Evolutionary conservation across 2,329 filamentous ascomycete species (phyloP).

Genomic region (Diaporthe longicolla): DNA sequence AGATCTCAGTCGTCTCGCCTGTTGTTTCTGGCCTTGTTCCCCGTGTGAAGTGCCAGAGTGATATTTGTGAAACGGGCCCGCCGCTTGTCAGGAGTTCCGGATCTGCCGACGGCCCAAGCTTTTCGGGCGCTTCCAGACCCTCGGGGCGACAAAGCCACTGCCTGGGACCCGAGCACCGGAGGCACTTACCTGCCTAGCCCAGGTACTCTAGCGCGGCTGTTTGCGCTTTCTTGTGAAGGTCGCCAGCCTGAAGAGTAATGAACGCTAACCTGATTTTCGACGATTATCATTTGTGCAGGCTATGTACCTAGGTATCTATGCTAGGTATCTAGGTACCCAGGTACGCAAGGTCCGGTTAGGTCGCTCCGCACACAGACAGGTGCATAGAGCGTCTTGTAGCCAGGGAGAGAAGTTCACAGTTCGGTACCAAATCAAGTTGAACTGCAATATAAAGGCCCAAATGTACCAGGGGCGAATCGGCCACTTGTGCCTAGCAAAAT

Average conservation of each 20-base stretch:
- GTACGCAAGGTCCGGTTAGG: no score
- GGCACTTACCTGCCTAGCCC: no score
- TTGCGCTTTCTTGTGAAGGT: background rate
- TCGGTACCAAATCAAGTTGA: no score
- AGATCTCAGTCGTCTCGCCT: constrained; percentile 6
- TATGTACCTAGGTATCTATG: no score
- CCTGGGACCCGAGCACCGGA: background rate
- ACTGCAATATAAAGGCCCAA: no score
- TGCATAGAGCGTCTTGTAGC: no score
- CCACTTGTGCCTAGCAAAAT: background rate
- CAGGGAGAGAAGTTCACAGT: no score
- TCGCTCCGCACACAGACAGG: no score
- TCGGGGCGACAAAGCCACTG: constrained; percentile 26
- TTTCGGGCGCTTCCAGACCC: constrained; percentile 34
- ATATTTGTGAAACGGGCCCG: constrained; percentile 40
- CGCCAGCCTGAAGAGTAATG: background rate
- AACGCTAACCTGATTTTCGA: background rate
- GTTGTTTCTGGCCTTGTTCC: constrained; percentile 13
- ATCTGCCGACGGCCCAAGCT: constrained; percentile 37
- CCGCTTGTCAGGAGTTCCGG: constrained; percentile 33
- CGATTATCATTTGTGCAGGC: background rate
- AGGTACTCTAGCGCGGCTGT: background rate
- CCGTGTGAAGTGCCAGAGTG: constrained; percentile 29
- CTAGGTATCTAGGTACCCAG: no score
- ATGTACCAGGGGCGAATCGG: no score